A percentile compares a stretch with the other conserved stretches of the same genome.
These are phyloP conservation scores for Gracilaria vermiculophylla DNA, from an alignment of 23 red algal species.

Conservation along the genomic window DNA sequence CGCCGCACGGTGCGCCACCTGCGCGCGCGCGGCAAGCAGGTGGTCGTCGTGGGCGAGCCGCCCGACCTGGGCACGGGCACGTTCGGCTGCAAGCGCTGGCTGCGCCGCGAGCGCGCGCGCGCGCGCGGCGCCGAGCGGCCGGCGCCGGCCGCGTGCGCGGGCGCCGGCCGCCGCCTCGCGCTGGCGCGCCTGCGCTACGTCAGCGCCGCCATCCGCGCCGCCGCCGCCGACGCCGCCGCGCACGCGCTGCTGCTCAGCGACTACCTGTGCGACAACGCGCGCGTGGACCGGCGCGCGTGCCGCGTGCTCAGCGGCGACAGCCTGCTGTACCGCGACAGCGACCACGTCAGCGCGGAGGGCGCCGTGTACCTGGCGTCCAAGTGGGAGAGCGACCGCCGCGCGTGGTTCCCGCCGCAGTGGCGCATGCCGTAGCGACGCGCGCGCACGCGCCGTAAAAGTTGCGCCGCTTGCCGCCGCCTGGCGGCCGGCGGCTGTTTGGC, in stretches of 20 bases:
- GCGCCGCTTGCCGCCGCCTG: too few relatives aligned
- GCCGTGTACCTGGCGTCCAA: slow-evolving; percentile 6
- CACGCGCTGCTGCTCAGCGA: neutral
- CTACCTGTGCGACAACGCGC: slow-evolving; percentile 20
- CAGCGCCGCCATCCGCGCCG: neutral
- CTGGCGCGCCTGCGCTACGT: neutral
- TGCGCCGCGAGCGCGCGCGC: neutral
- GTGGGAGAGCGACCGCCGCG: neutral
- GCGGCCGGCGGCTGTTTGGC: too few relatives aligned
- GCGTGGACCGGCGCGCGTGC: neutral
- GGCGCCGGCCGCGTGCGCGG: neutral
- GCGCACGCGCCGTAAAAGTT: too few relatives aligned
- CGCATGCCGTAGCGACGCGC: too few relatives aligned
- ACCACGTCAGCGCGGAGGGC: slow-evolving; percentile 8
- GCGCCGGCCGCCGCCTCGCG: neutral
- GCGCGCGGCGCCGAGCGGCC: too few relatives aligned
- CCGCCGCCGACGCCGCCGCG: neutral
- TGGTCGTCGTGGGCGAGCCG: slow-evolving; percentile 14
- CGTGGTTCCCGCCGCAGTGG: neutral
- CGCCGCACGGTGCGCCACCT: neutral
- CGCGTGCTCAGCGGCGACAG: neutral
- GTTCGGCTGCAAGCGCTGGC: slow-evolving; percentile 18
- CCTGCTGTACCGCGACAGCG: slow-evolving; percentile 17
- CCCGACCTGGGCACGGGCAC: neutral
- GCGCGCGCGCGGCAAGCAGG: neutral